Evolutionary conservation across 2,329 filamentous ascomycete species (phyloP), one percentile per base, ranked within the genome.

Genomic region (Neofusicoccum parvum): DNA sequence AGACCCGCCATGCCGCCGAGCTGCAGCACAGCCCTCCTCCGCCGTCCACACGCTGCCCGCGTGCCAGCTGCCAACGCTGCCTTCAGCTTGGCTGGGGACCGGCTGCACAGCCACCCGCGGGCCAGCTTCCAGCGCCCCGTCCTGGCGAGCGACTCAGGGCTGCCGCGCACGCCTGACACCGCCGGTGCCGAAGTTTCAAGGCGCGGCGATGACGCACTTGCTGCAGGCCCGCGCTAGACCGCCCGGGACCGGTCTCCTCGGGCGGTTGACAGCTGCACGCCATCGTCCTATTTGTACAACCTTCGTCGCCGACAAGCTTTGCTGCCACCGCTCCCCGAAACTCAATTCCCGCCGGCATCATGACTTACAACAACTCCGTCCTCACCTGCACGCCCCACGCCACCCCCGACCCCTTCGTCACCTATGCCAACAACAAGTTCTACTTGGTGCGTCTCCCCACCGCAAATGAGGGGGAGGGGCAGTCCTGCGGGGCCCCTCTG

Each of bases 401-500:
- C 5, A 81, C 79, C 14, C 76, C 81, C 2, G 81, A 83, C 70
- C 81, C 81, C 2, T 81, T 79, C 71, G 76, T 83, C 53, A 74
- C 79, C 6, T 76, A 72, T 67, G 72, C 76, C n/a, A 74, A 78
- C 65, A 78, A 75, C 34, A 76, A 75, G 51, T 82, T 81, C 70
- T 82, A 81, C 68, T 73, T 82, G 72, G 76, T 78, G 65, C 39
- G 72, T 65, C n/a, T 36, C 34, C 36, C 36, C 53, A 4, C 46
- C 36, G 15, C 23, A 23, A 15, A 60, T 56, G 53, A 34, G 41
- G n/a, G 17, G 20, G 53, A 34, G 46, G 15, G 39, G 56, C 23
- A 51, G 14, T 11, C 12, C 5, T 34, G 36, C 36, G 46, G 46
- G 46, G 46, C 43, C 9, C 43, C 43, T 2, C 17, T 12, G 48